A percentile compares a stretch with the other conserved stretches of the same genome.
Conservation (phyloP, 2,329 filamentous ascomycete species). For the Aspergillus brunneoviolaceus region DNA sequence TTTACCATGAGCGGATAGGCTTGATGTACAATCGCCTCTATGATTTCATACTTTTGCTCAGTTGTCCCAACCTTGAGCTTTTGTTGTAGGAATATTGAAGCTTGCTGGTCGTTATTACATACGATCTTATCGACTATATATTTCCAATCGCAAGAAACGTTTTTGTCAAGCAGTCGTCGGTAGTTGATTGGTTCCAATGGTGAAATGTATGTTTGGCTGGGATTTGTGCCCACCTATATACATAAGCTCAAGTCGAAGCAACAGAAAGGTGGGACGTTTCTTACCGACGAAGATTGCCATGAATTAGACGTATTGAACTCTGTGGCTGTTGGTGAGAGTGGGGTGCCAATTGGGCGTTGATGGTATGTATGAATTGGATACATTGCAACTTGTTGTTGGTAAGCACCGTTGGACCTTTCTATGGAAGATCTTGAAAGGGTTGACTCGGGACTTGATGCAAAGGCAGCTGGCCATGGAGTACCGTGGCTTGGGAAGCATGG, state of each 20-base stretch:
- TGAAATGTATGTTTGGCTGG: slow-evolving; percentile 75
- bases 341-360: slow-evolving; percentile 61
- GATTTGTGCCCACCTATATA: slow-evolving; percentile 40
- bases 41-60: slow-evolving; percentile 96
- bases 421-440: slow-evolving; percentile 28
- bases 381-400: slow-evolving; percentile 36
- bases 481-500: slow-evolving; percentile 35
- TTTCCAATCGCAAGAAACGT: slow-evolving; percentile 98
- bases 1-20: slow-evolving; percentile 97
- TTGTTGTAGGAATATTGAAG: slow-evolving; percentile 97
- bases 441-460: slow-evolving; percentile 26
- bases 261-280: slow-evolving; percentile 32
- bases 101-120: slow-evolving; percentile 98
- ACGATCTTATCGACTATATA: slow-evolving; percentile 99
- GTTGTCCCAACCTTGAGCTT: slow-evolving; percentile 95
- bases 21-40: slow-evolving; percentile 91
- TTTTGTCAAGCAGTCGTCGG: slow-evolving; percentile 88
- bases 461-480: slow-evolving; percentile 34
- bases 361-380: slow-evolving; percentile 47
- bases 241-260: slow-evolving; percentile 22
- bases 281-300: slow-evolving; percentile 53
- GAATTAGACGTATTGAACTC: slow-evolving; percentile 63
- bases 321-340: slow-evolving; percentile 70
- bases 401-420: slow-evolving; percentile 31
- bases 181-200: slow-evolving; percentile 94